Evolutionary conservation across 768 basidiomycete genomes (phyloP).

Genomic region (Pulveroboletus sp.): DNA sequence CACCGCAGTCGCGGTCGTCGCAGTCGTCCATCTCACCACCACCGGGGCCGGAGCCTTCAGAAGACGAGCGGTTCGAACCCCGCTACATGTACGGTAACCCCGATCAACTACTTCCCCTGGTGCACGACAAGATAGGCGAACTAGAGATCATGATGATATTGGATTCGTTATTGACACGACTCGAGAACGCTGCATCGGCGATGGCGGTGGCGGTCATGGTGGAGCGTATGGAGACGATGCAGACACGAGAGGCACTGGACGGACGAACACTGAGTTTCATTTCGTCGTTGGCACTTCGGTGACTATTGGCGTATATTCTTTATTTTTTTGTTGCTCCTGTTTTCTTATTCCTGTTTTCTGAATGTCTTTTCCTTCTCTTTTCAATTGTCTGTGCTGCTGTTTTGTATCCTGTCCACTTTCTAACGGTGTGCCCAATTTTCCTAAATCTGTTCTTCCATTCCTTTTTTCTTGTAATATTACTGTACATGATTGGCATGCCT

Average conservation of each 20-base stretch:
- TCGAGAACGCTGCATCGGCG: constrained; percentile 63
- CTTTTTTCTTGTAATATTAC: neutral
- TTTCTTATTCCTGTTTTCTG: neutral
- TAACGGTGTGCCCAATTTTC: neutral
- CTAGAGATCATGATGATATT: constrained; percentile 68
- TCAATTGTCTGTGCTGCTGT: neutral
- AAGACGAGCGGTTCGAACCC: constrained; percentile 24
- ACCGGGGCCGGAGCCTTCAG: constrained; percentile 11
- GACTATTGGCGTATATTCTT: constrained; percentile 9
- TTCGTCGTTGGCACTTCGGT: constrained; percentile 29
- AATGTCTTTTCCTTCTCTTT: neutral
- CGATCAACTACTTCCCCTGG: constrained; percentile 58
- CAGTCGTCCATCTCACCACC: constrained; percentile 3
- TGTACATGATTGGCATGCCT: constrained; percentile 1
- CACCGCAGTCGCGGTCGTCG: constrained; percentile 1
- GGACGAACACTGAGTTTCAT: constrained; percentile 45
- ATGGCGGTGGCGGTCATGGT: constrained; percentile 12
- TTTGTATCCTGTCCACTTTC: neutral
- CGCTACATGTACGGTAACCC: constrained; percentile 55
- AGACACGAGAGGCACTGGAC: constrained; percentile 38
- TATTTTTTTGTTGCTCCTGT: neutral
- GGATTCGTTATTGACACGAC: constrained; percentile 67
- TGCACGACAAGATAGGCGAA: constrained; percentile 68
- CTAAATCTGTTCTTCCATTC: neutral
- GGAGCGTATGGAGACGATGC: constrained; percentile 30